Percentiles rank a stretch among this genome's conserved stretches.
Conservation (phyloP, 73 alveolate genomes). For the Paramecium pentaurelia region DNA sequence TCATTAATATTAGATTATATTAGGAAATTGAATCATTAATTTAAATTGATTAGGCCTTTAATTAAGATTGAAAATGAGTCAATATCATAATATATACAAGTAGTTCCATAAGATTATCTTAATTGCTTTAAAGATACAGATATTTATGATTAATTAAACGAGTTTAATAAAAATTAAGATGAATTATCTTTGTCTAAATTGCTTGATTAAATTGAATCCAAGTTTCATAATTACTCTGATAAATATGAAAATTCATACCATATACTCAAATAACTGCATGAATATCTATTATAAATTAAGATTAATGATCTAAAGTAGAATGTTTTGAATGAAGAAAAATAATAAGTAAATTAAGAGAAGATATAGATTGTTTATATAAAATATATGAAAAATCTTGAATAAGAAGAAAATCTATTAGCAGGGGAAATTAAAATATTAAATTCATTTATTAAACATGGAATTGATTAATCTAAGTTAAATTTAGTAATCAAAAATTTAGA, state of each 20-base stretch:
- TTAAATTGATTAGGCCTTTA: not conserved
- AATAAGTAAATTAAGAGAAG: not conserved
- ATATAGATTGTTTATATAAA: not conserved
- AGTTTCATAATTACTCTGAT: not conserved
- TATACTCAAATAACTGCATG: not conserved
- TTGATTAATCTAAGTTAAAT: not conserved
- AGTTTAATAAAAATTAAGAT: not conserved
- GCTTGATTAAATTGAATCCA: not conserved
- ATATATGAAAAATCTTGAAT: not conserved
- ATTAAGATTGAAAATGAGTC: not conserved
- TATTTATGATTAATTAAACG: not conserved
- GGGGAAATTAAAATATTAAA: not conserved
- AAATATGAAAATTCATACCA: not conserved
- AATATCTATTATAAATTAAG: not conserved
- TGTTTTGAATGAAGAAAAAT: not conserved
- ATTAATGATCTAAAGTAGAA: not conserved
- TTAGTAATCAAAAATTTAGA: not conserved
- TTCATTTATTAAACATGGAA: not conserved
- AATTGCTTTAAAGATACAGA: not conserved
- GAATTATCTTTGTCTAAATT: not conserved
- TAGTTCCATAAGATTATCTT: not conserved
- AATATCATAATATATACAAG: not conserved
- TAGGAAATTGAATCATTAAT: not conserved
- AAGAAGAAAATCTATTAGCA: not conserved
- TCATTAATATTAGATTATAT: not conserved